These are phyloP conservation scores for Marsdenia floribunda DNA, from an alignment of 257 asterid species.

Conservation along the genomic window DNA sequence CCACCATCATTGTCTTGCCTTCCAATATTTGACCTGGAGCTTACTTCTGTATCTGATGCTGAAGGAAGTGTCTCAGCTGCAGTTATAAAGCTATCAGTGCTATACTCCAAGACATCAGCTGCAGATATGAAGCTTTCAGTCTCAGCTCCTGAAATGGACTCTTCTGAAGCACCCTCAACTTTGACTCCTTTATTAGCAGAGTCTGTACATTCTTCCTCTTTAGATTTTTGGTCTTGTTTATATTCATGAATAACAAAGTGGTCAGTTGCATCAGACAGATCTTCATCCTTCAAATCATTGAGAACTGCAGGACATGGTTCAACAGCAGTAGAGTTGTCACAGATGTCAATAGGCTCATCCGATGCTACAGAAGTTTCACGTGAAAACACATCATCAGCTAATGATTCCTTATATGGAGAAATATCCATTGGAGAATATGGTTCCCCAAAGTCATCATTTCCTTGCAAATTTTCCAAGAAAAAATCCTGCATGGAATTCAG, in stretches of 20 bases:
- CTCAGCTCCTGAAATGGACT: conserved; percentile 67
- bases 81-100: conserved; percentile 64
- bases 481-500: conserved; percentile 41
- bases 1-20: conserved; percentile 57
- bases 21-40: conserved; percentile 40
- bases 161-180: conserved; percentile 51
- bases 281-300: conserved; percentile 43
- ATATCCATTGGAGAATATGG: conserved; percentile 94
- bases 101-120: conserved; percentile 67
- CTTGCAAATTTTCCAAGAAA: conserved; percentile 37
- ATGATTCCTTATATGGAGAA: conserved; percentile 73
- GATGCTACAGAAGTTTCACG: conserved; percentile 71
- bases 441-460: conserved; percentile 45
- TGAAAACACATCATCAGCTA: conserved; percentile 39
- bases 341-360: conserved; percentile 46
- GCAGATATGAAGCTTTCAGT: conserved; percentile 91
- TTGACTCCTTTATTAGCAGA: conserved; percentile 27
- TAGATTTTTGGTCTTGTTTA: conserved; percentile 29
- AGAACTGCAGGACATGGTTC: conserved; percentile 35
- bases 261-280: conserved; percentile 44
- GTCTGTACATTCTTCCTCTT: conserved; percentile 27
- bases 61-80: conserved; percentile 44
- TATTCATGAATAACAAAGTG: conserved; percentile 38
- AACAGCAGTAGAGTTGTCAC: conserved; percentile 40
- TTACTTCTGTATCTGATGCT: conserved; percentile 55